phyloP scores from a whole-genome alignment of 768 basidiomycete genomes.

The Rubroboletus satanas region DNA sequence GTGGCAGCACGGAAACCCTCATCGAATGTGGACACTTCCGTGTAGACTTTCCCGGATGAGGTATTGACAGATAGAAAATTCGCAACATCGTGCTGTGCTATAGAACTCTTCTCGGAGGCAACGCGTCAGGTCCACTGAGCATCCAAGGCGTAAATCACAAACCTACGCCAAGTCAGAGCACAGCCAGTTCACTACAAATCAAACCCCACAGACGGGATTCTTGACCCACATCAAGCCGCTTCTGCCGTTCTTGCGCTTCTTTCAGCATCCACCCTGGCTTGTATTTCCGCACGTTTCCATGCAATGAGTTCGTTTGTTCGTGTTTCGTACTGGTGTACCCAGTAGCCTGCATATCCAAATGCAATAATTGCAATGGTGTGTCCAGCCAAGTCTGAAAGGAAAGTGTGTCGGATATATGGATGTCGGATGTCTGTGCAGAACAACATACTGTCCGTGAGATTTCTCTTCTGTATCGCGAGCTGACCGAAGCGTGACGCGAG shows the following conservation, averaged over 20 bases:
- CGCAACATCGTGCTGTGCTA: slow-evolving; percentile 6
- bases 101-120: slow-evolving; percentile 5
- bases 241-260: slow-evolving; percentile 15
- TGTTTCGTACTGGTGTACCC: slow-evolving; percentile 63
- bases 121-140: slow-evolving; percentile 6
- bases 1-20: slow-evolving; percentile 1
- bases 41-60: slow-evolving; percentile 1
- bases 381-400: slow-evolving; percentile 59
- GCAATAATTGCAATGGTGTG: slow-evolving; percentile 65
- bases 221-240: slow-evolving; percentile 19
- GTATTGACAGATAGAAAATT: slow-evolving; percentile 12
- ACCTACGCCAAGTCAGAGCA: slow-evolving; percentile 17
- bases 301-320: slow-evolving; percentile 59
- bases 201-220: neutral
- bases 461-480: slow-evolving; percentile 78
- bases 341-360: slow-evolving; percentile 75
- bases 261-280: slow-evolving; percentile 37
- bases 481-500: slow-evolving; percentile 83
- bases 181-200: neutral
- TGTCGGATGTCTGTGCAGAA: neutral
- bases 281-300: slow-evolving; percentile 60
- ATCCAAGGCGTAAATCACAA: slow-evolving; percentile 9
- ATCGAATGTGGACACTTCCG: neutral
- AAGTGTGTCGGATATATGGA: neutral
- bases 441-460: slow-evolving; percentile 74